Evolutionary conservation across 1,139 yeast species (phyloP), one percentile per base, ranked within the genome.

Genomic region (Geotrichum phurueaensis): DNA sequence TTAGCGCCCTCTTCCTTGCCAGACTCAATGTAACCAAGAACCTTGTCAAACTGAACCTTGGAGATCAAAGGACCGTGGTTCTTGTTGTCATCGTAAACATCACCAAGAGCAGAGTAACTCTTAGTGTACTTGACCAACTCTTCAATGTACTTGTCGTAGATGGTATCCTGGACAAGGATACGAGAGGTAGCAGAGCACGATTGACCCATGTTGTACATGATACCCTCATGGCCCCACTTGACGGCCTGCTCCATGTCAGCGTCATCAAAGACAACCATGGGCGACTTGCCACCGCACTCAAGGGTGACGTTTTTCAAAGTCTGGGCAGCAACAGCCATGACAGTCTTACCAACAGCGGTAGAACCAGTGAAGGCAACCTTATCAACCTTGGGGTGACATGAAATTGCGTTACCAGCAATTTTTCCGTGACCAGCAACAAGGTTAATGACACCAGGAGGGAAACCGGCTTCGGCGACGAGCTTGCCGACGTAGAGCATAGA

Each of bases 121-220:
- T 82, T 83, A 62, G 85, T 79, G 64, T 83, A 84, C 53, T 73
- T 72, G 75, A 82, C 85, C 74, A 88, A 85, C 64, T 79, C 81
- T 51, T 76, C 76, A 62, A 87, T 74, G 66, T 88, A 80, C 69
- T 81, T 76, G 65, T 87, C 91, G 75, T 88, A 87, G 67, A 87
- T 79, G 58, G 83, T 84, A 65, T 84, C 89, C 75, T 89, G 95
- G 63, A 88, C 82, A 75, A 84, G 87, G 65, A 88, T 80, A 79
- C 96, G 83, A 52, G 95, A 87, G 68, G 94, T 92, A 59, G 96
- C 92, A 68, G 89, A 85, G 75, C 96, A 89, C 57, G 87, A 89
- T 77, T 89, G 95, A 73, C 96, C 96, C 66, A 90, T 85, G 77
- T 89, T 89, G 80, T 80, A 84, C 81, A 84, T 84, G 67, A 85